Conservation (phyloP, 2,329 filamentous ascomycete genomes). For the Diaporthe citrichinensis region DNA sequence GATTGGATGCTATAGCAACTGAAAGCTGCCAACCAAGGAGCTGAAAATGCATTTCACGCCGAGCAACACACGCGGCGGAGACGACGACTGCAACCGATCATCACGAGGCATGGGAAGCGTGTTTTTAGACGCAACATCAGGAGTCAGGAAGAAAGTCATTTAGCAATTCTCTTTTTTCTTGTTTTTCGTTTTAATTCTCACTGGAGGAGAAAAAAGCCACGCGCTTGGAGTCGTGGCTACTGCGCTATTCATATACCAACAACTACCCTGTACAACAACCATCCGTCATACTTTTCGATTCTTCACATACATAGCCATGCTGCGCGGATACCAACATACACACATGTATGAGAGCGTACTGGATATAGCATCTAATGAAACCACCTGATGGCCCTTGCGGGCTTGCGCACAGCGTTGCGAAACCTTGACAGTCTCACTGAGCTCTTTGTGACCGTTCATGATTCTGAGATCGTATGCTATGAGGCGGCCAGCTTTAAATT, state of each 20-base stretch:
- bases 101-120: constrained; percentile 21
- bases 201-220: constrained; percentile 25
- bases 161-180: constrained; percentile 3
- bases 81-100: constrained; percentile 1
- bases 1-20: constrained; percentile 1
- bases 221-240: constrained; percentile 20
- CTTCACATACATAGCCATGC: constrained; percentile 32
- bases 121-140: constrained; percentile 26
- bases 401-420: neutral
- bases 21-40: too few relatives aligned
- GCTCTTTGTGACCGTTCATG: neutral
- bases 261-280: constrained; percentile 33
- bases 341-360: constrained; percentile 25
- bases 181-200: constrained; percentile 26
- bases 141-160: constrained; percentile 25
- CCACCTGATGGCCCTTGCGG: constrained; percentile 21
- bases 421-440: neutral
- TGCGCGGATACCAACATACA: constrained; percentile 36
- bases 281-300: constrained; percentile 27
- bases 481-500: neutral
- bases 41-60: neutral
- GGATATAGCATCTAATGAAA: constrained; percentile 38
- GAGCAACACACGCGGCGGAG: neutral
- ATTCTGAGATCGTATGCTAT: neutral
- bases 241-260: constrained; percentile 28